Evolutionary conservation across 1,139 yeast species (phyloP).

Genomic region (Blastobotrys apis): DNA sequence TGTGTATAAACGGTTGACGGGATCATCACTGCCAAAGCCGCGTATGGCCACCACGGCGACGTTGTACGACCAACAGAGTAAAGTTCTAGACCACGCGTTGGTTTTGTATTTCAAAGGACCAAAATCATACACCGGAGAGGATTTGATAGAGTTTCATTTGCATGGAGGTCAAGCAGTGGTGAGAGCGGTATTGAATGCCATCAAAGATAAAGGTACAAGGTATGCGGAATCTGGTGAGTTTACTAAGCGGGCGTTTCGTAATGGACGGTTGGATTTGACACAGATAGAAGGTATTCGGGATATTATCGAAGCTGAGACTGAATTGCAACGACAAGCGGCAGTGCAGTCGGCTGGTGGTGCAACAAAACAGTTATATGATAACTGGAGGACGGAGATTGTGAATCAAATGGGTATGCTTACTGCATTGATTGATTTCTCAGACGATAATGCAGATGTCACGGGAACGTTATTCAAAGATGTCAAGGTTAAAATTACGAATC

Average conservation of each 20-base stretch:
- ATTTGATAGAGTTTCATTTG: conserved; percentile 74
- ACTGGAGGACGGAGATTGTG: conserved; percentile 68
- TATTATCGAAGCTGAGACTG: conserved; percentile 92
- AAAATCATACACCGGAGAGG: conserved; percentile 90
- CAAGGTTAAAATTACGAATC: conserved; percentile 38
- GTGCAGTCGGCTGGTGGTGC: conserved; percentile 68
- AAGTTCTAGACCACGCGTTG: conserved; percentile 70
- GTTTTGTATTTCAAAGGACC: conserved; percentile 69
- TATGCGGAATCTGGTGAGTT: conserved; percentile 95
- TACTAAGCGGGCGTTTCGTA: conserved; percentile 73
- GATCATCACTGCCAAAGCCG: conserved; percentile 41
- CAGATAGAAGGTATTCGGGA: conserved; percentile 89
- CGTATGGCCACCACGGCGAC: conserved; percentile 53
- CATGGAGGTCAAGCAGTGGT: conserved; percentile 94
- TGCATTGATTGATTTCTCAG: conserved; percentile 83
- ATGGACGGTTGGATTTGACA: conserved; percentile 65
- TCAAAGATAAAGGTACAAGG: conserved; percentile 43
- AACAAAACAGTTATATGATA: conserved; percentile 48
- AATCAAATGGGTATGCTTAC: conserved; percentile 69
- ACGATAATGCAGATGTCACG: conserved; percentile 87
- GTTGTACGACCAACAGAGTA: conserved; percentile 26
- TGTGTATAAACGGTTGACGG: conserved; percentile 47
- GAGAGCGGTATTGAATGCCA: conserved; percentile 59
- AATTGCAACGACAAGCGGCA: conserved; percentile 74
- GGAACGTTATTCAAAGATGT: conserved; percentile 53